Evolutionary conservation across 176 grass and related monocot species (phyloP).

Genomic region (Tillandsia leiboldiana): DNA sequence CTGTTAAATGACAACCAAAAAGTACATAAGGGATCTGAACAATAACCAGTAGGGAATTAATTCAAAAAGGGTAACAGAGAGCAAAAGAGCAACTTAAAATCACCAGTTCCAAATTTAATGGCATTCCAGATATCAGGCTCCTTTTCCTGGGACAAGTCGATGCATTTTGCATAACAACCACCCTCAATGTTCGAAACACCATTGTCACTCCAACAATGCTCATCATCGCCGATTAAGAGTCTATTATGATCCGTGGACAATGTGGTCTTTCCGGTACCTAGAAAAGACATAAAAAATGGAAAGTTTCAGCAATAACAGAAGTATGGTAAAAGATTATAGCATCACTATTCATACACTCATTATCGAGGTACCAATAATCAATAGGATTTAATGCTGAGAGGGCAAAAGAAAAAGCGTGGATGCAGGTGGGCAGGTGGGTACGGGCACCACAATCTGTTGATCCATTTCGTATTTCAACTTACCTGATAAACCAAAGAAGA

Average conservation of each 20-base stretch:
- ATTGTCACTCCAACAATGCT: constrained; percentile 90
- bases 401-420: constrained; percentile 17
- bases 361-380: background rate
- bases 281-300: background rate
- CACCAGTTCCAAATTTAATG: constrained; percentile 97
- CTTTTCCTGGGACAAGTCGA: constrained; percentile 72
- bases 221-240: constrained; percentile 79
- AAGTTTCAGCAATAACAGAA: background rate
- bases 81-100: background rate
- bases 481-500: constrained; percentile 99
- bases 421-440: constrained; percentile 54
- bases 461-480: constrained; percentile 14
- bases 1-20: constrained; percentile 21
- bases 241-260: constrained; percentile 90
- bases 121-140: constrained; percentile 99
- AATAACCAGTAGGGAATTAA: background rate
- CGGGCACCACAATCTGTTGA: constrained; percentile 22
- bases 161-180: constrained; percentile 95
- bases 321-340: background rate
- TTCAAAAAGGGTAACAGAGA: background rate
- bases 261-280: constrained; percentile 93
- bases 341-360: background rate
- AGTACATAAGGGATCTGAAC: background rate
- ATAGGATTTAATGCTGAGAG: background rate
- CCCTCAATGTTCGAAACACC: constrained; percentile 98